Base-by-base conservation (phyloP, 192 early-diverging fungal genomes). In the Backusella psychrophila region DNA sequence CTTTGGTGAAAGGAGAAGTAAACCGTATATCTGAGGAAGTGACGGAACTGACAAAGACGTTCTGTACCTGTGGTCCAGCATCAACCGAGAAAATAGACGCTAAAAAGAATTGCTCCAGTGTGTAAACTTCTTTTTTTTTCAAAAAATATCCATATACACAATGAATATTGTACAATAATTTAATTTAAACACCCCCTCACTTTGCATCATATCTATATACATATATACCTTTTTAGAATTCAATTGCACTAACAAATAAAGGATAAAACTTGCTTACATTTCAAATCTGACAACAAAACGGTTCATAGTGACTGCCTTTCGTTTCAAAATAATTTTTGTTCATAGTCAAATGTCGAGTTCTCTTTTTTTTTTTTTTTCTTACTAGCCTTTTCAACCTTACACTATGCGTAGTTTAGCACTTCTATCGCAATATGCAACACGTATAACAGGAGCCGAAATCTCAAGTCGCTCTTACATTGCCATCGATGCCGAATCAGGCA, bases 11-110 rank as follows among this genome's bases (percentile, higher is more conserved):
- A 52, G 79, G 80, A 36, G 91, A 91, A 72, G 85, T 89, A 17
- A 80, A 87, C 52, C 73, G 84, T 41, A 85, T 90, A 33, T 76
- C 82, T 41, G 80, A 83, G 66, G 87, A 90, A 59, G 79, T 91
- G 36, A 85, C 71, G 39, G 84, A 90, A 9, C 72, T 90, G 9
- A 82, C 89, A n/a, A 86, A 83, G 72, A 84, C 82, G 15, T 88
- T 87, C 67, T 92, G 90, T 72, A 82, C 80, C n/a, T 90, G 90
- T 81, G 88, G 90, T 1, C 73, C 78, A 29, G 78, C 66, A 15
- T 73, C 71, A 66, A 39, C 66, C 15, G 29, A 75, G 9, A 19
- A 66, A 33, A 19, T 29, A 35, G 42, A 52, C 21, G 23, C 42
- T 17, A 72, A 68, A 33, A 68, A 72, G 44, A 23, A 19, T 17